These are phyloP conservation scores for Penicillium lagena DNA, from an alignment of 495 filamentous ascomycete genomes.

Conservation along the genomic window DNA sequence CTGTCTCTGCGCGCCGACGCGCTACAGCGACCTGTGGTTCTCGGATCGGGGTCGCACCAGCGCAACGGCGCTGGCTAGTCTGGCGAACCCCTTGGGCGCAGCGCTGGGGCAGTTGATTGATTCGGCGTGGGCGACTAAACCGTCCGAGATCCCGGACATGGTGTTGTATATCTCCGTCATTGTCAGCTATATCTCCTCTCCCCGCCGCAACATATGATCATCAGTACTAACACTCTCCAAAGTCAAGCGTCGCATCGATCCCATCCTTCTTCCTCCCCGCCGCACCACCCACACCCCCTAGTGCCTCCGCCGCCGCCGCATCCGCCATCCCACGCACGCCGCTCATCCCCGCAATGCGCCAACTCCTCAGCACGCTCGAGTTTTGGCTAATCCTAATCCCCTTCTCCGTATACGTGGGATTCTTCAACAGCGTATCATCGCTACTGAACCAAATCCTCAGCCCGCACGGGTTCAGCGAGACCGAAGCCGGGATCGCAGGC, in stretches of 20 bases:
- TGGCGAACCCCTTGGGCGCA: slow-evolving; percentile 85
- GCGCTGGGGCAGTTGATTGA: slow-evolving; percentile 82
- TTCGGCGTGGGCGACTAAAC: slow-evolving; percentile 61
- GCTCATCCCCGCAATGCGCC: slow-evolving; percentile 35
- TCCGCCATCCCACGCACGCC: slow-evolving; percentile 43
- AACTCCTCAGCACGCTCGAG: slow-evolving; percentile 50
- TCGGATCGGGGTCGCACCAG: slow-evolving; percentile 74
- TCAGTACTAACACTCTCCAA: slow-evolving; percentile 5
- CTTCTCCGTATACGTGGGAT: slow-evolving; percentile 78
- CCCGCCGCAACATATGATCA: background rate
- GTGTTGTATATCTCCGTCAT: slow-evolving; percentile 85
- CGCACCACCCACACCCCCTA: slow-evolving; percentile 67
- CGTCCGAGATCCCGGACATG: slow-evolving; percentile 66
- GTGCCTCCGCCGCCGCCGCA: slow-evolving; percentile 42
- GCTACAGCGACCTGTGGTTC: slow-evolving; percentile 95
- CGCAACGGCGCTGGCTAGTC: slow-evolving; percentile 76
- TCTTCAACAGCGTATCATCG: slow-evolving; percentile 88
- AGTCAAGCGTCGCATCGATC: slow-evolving; percentile 65
- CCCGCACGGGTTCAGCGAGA: slow-evolving; percentile 74
- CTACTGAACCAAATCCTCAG: slow-evolving; percentile 84
- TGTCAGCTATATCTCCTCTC: slow-evolving; percentile 36
- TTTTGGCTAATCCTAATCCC: slow-evolving; percentile 74
- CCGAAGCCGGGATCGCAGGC: slow-evolving; percentile 82
- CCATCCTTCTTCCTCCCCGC: slow-evolving; percentile 84
- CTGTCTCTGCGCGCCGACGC: slow-evolving; percentile 80